phyloP scores from a whole-genome alignment of 2,329 filamentous ascomycete species.

The Sporothrix dimorphospora region DNA sequence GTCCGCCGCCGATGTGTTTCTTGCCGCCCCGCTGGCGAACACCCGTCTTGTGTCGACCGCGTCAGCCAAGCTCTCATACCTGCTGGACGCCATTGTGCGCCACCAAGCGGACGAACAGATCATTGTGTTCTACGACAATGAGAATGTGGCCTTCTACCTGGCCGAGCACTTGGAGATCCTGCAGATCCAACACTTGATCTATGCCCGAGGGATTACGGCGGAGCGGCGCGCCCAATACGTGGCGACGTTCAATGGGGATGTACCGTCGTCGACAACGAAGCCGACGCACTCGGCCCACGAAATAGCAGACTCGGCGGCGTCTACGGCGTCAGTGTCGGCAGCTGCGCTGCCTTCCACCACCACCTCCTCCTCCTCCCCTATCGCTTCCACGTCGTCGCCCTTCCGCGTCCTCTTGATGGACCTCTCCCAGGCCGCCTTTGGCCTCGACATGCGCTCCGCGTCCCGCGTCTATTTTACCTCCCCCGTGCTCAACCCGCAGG shows the following conservation, averaged over 20 bases:
- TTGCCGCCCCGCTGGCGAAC: constrained; percentile 56
- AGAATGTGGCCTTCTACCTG: constrained; percentile 85
- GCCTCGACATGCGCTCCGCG: constrained; percentile 80
- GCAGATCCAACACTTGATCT: constrained; percentile 65
- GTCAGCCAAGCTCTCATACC: constrained; percentile 85
- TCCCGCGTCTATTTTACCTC: constrained; percentile 88
- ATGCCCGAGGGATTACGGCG: constrained; percentile 64
- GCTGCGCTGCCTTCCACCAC: background rate
- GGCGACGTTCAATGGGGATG: constrained; percentile 66
- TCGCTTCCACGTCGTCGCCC: too few relatives aligned
- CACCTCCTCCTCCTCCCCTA: too few relatives aligned
- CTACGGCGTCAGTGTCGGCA: too few relatives aligned
- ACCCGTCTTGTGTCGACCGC: constrained; percentile 75
- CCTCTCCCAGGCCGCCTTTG: constrained; percentile 84
- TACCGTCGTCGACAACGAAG: constrained; percentile 46
- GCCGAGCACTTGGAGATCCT: constrained; percentile 78
- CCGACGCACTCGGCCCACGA: background rate
- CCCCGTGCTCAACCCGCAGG: constrained; percentile 80
- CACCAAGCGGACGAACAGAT: constrained; percentile 79
- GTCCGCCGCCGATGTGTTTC: constrained; percentile 30
- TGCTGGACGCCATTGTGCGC: constrained; percentile 71
- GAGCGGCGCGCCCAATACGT: constrained; percentile 74
- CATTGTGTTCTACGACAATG: constrained; percentile 87
- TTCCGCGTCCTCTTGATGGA: constrained; percentile 87
- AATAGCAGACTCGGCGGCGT: background rate